Evolutionary conservation across 2,329 filamentous ascomycete genomes (phyloP).

Genomic region (Colletotrichum sp.): DNA sequence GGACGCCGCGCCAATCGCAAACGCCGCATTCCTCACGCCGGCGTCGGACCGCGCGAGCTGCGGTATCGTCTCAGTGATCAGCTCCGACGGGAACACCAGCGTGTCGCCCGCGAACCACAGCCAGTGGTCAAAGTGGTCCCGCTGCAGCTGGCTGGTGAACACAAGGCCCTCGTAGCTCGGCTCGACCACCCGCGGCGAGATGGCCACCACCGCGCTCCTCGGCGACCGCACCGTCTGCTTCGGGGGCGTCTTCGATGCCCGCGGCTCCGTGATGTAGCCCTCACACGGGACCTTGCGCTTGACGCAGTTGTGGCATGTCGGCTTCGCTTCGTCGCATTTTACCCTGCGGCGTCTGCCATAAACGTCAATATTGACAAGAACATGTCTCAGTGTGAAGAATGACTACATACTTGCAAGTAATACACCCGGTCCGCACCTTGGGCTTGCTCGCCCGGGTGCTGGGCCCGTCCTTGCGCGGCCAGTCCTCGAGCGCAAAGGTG

Average conservation of each 20-base stretch:
- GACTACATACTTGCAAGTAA: conserved; percentile 18
- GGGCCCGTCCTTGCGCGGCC: conserved; percentile 5
- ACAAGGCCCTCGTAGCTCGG: conserved; percentile 13
- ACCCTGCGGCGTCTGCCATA: conserved; percentile 1
- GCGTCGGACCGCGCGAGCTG: conserved; percentile 12
- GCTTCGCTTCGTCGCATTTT: conserved; percentile 15
- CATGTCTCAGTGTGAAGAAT: neutral
- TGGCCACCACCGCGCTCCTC: neutral
- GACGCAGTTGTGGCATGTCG: conserved; percentile 5
- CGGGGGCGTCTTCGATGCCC: neutral
- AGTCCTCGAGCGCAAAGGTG: conserved; percentile 13
- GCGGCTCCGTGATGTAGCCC: conserved; percentile 4
- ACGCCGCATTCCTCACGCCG: conserved; percentile 41
- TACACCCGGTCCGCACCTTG: conserved; percentile 23
- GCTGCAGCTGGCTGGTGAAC: conserved; percentile 8
- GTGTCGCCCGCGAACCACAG: neutral
- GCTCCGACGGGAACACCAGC: conserved; percentile 7
- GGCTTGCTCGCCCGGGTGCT: conserved; percentile 18
- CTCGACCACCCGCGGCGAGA: neutral
- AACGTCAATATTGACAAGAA: neutral
- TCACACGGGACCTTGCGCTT: conserved; percentile 5
- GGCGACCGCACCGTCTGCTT: neutral
- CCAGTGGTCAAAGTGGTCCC: conserved; percentile 14
- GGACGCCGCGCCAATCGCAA: conserved; percentile 40
- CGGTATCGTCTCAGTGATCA: conserved; percentile 22